A percentile compares a stretch with the other conserved stretches of the same genome.
Evolutionary conservation across 495 filamentous ascomycete species (phyloP).

Genomic region (Hypoxylon intermedium): DNA sequence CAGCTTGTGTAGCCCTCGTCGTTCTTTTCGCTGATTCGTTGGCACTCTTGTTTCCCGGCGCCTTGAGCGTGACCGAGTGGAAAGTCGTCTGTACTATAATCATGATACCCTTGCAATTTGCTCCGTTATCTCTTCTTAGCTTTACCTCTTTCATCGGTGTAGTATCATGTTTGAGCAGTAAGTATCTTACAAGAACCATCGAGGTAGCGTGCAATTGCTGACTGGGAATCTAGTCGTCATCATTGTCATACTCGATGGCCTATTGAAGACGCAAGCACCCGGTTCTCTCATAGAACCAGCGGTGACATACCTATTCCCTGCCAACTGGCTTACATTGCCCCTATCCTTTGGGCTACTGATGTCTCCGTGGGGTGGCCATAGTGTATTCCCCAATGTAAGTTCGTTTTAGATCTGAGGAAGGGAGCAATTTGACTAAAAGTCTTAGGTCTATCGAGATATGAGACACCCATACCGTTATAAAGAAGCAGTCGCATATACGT

Average conservation of each 20-base stretch:
- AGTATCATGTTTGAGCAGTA: constrained; percentile 83
- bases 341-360: constrained; percentile 93
- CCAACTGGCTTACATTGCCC: constrained; percentile 88
- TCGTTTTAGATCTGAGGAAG: not conserved
- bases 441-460: constrained; percentile 92
- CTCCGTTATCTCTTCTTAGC: constrained; percentile 83
- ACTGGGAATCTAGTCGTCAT: constrained; percentile 67
- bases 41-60: constrained; percentile 74
- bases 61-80: constrained; percentile 73
- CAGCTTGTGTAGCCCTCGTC: constrained; percentile 87
- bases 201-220: constrained; percentile 19
- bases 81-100: constrained; percentile 86
- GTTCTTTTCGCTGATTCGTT: constrained; percentile 94
- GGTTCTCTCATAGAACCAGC: constrained; percentile 89
- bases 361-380: constrained; percentile 96
- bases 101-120: constrained; percentile 82
- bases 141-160: constrained; percentile 93
- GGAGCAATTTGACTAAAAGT: not conserved
- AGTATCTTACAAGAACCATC: constrained; percentile 44
- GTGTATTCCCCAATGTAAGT: constrained; percentile 83
- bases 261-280: constrained; percentile 78
- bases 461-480: constrained; percentile 87
- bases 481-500: constrained; percentile 75
- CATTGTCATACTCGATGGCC: constrained; percentile 82
- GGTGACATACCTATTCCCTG: constrained; percentile 76